phyloP scores from a whole-genome alignment of 176 grass and related monocot genomes.

The Musa itinerans region DNA sequence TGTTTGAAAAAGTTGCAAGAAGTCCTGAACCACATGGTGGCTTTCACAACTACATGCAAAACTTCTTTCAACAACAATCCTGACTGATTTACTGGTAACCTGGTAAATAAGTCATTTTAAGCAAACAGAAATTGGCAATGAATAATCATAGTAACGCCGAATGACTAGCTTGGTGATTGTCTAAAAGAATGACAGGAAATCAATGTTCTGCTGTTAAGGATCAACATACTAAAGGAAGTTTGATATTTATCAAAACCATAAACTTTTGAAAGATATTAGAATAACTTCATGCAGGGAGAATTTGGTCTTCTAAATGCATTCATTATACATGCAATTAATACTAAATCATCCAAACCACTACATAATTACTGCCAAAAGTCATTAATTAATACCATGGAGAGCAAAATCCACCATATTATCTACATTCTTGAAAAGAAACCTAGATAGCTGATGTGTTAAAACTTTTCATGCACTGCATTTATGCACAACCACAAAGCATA shows the following conservation, averaged over 20 bases:
- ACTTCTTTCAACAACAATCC: slow-evolving; percentile 20
- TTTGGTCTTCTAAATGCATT: neutral
- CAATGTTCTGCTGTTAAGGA: neutral
- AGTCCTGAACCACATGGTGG: slow-evolving; percentile 27
- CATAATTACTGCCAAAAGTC: too few relatives aligned
- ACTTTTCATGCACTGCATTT: too few relatives aligned
- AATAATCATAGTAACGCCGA: too few relatives aligned
- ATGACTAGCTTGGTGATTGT: too few relatives aligned
- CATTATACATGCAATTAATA: too few relatives aligned
- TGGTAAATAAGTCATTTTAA: slow-evolving; percentile 6
- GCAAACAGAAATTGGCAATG: neutral
- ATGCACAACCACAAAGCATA: neutral
- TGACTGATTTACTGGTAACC: slow-evolving; percentile 27
- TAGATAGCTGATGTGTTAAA: too few relatives aligned
- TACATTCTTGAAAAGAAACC: neutral
- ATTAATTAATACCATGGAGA: too few relatives aligned
- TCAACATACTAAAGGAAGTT: neutral
- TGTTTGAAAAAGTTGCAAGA: slow-evolving; percentile 17
- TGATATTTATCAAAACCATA: neutral
- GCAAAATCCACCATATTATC: neutral
- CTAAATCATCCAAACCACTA: too few relatives aligned
- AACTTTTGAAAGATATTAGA: neutral
- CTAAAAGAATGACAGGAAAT: slow-evolving; percentile 3
- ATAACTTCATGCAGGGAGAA: neutral
- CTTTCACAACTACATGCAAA: slow-evolving; percentile 12